Conservation (phyloP, 1,139 yeast species). For the Saccharomyces hybrid region DNA sequence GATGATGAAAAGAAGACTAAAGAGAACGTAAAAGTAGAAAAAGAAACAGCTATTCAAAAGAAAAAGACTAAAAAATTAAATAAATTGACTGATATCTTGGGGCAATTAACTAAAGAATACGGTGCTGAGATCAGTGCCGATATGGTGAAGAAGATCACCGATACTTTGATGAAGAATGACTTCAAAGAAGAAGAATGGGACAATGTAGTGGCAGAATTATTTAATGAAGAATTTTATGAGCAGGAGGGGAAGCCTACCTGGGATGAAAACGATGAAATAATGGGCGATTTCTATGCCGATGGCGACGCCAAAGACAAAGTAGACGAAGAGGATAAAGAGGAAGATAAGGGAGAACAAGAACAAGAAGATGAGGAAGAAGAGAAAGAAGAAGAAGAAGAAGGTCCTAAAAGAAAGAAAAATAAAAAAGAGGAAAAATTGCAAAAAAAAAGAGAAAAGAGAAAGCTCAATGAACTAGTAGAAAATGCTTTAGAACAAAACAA, state of each 20-base stretch:
- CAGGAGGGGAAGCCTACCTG: conserved; percentile 52
- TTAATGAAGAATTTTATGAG: conserved; percentile 71
- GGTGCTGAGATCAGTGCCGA: conserved; percentile 66
- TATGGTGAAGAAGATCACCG: conserved; percentile 56
- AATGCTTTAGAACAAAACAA: conserved; percentile 56
- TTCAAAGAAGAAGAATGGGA: conserved; percentile 94
- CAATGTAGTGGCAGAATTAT: conserved; percentile 70
- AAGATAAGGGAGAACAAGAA: conserved; percentile 25
- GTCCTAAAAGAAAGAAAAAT: conserved; percentile 39
- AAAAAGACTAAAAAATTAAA: conserved; percentile 70
- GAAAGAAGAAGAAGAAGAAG: conserved; percentile 33
- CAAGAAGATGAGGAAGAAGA: conserved; percentile 25
- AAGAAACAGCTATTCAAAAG: conserved; percentile 57
- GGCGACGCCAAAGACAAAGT: conserved; percentile 21
- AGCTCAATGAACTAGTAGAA: conserved; percentile 60
- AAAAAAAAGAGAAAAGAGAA: conserved; percentile 55
- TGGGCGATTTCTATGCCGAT: conserved; percentile 30
- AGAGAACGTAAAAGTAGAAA: conserved; percentile 45
- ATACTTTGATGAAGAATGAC: conserved; percentile 72
- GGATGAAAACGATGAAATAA: conserved; percentile 45
- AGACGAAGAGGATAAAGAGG: conserved; percentile 16
- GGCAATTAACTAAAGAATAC: conserved; percentile 70
- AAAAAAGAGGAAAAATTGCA: conserved; percentile 53
- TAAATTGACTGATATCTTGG: conserved; percentile 68
- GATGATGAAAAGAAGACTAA: conserved; percentile 56